Percentiles rank a stretch among this genome's conserved stretches.
These are phyloP conservation scores for Penicillium sp. DNA, from an alignment of 2,329 filamentous ascomycete genomes.

Conservation along the genomic window DNA sequence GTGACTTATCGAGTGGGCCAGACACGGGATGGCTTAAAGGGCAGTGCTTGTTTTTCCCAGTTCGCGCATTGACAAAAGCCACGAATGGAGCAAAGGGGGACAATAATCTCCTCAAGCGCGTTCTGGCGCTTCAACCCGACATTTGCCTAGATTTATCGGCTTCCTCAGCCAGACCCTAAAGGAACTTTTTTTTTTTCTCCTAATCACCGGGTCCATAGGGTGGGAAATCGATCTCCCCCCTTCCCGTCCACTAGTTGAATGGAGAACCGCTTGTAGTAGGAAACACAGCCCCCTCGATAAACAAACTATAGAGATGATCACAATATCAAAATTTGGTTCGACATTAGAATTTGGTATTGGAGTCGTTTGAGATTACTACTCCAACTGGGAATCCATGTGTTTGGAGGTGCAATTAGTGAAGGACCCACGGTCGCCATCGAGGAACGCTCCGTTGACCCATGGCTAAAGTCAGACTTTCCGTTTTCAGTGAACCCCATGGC, in stretches of 20 bases:
- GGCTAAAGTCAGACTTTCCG: constrained; percentile 10
- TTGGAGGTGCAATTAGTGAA: neutral
- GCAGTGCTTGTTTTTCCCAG: constrained; percentile 10
- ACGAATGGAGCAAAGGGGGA: neutral
- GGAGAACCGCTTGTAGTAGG: neutral
- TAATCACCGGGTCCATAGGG: neutral
- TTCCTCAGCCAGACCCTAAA: constrained; percentile 1
- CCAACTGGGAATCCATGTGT: neutral
- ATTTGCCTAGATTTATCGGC: constrained; percentile 1
- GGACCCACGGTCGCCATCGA: constrained; percentile 17
- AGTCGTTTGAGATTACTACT: neutral
- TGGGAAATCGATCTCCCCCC: neutral
- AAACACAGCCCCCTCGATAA: neutral
- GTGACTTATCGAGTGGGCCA: constrained; percentile 17
- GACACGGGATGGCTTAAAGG: constrained; percentile 20
- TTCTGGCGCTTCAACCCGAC: constrained; percentile 4
- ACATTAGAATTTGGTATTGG: neutral
- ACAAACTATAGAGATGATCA: constrained; percentile 2
- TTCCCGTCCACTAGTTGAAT: neutral
- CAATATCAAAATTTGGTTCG: constrained; percentile 1
- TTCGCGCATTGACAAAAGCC: constrained; percentile 8
- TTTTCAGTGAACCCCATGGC: constrained; percentile 1
- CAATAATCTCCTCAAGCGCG: constrained; percentile 5
- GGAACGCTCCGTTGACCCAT: constrained; percentile 17
- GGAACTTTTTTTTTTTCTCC: neutral